Evolutionary conservation across 169 alveolate species (phyloP).

Genomic region (Plasmodium blacklocki): DNA sequence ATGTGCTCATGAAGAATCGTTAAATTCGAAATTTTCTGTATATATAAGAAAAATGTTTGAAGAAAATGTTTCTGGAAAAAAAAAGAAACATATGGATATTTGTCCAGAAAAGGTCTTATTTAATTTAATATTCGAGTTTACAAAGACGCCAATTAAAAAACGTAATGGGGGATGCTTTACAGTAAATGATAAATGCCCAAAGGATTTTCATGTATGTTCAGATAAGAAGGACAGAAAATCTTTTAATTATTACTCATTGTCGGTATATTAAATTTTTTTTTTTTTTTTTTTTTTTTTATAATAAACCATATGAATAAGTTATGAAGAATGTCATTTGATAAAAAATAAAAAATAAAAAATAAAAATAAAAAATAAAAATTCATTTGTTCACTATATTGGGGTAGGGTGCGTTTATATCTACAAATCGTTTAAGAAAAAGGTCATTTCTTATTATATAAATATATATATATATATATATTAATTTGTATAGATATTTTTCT

Average conservation of each 20-base stretch:
- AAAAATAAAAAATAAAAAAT: not conserved
- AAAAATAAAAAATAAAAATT: not conserved
- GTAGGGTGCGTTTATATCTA: no score
- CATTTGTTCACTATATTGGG: not conserved
- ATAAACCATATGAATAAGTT: no score
- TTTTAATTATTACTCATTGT: conserved; percentile 55
- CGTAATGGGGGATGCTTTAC: conserved; percentile 48
- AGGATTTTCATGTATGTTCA: conserved; percentile 54
- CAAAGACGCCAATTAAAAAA: conserved; percentile 28
- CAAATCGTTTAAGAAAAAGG: no score
- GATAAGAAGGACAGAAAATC: conserved; percentile 25
- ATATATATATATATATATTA: no score
- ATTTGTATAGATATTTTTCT: no score
- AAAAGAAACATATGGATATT: conserved; percentile 40
- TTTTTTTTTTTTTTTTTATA: not conserved
- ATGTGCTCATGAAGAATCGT: conserved; percentile 74
- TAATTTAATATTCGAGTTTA: conserved; percentile 61
- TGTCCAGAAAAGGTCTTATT: conserved; percentile 38
- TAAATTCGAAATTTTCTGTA: conserved; percentile 53
- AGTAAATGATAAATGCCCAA: conserved; percentile 40
- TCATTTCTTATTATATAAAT: no score
- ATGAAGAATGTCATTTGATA: no score
- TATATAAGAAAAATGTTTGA: conserved; percentile 36
- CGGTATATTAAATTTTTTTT: conserved; percentile 36
- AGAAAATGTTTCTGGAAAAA: conserved; percentile 66